A percentile compares a stretch with the other conserved stretches of the same genome.
Evolutionary conservation across 441 rosid species (phyloP).

Genomic region (Aleurites moluccanus): DNA sequence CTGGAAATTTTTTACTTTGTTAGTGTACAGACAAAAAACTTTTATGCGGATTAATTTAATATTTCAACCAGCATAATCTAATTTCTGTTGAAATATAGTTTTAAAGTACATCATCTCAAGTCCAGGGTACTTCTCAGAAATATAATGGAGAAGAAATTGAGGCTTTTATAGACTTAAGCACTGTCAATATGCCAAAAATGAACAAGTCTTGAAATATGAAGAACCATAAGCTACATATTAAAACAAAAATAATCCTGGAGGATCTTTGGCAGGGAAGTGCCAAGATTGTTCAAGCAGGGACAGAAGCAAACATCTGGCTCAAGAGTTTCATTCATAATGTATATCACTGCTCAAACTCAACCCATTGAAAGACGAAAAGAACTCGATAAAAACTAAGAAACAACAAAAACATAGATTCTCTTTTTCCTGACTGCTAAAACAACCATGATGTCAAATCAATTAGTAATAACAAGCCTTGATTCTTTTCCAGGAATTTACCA

Average conservation of each 20-base stretch:
- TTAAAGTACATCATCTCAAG: background rate
- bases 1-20: conserved; percentile 39
- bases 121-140: background rate
- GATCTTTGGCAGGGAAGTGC: background rate
- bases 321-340: background rate
- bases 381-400: background rate
- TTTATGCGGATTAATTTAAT: background rate
- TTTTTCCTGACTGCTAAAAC: background rate
- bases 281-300: background rate
- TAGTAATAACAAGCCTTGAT: background rate
- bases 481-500: conserved; percentile 9
- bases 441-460: background rate
- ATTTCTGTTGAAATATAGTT: conserved; percentile 5
- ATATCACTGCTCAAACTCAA: conserved; percentile 2
- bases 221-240: background rate
- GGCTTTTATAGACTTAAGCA: background rate
- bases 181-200: background rate
- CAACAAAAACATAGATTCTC: background rate
- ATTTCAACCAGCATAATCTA: background rate
- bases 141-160: background rate
- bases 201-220: background rate
- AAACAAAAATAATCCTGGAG: background rate
- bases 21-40: conserved; percentile 11
- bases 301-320: background rate
- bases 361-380: background rate